phyloP scores from a whole-genome alignment of 1,284 basidiomycete species.

The Coniferiporia weirii region DNA sequence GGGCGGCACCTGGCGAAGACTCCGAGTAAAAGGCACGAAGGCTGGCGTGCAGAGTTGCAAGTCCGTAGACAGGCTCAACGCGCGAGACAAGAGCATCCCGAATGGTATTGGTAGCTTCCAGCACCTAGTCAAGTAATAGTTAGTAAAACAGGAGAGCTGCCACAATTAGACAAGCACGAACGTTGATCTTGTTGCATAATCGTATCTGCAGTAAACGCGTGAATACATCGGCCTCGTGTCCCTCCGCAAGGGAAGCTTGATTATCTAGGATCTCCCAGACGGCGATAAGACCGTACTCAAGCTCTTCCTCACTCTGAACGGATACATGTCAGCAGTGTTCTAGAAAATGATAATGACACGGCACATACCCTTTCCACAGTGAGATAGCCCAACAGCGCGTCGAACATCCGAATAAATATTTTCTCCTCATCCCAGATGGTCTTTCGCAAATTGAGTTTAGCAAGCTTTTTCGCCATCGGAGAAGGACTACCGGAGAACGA shows the following conservation, averaged over 20 bases:
- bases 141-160: not conserved
- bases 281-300: conserved; percentile 70
- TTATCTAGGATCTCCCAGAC: conserved; percentile 73
- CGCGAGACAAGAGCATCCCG: conserved; percentile 64
- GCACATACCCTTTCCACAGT: conserved; percentile 49
- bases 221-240: conserved; percentile 67
- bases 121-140: conserved; percentile 43
- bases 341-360: conserved; percentile 14
- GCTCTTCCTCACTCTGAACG: conserved; percentile 49
- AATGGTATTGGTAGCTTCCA: conserved; percentile 75
- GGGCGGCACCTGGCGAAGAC: conserved; percentile 35
- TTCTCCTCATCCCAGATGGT: conserved; percentile 65
- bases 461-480: conserved; percentile 36
- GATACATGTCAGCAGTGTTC: conserved; percentile 18
- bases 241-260: conserved; percentile 62
- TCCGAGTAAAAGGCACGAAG: conserved; percentile 57
- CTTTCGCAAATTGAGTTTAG: conserved; percentile 38
- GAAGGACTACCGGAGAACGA: conserved; percentile 44
- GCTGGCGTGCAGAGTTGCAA: conserved; percentile 73
- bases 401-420: conserved; percentile 61
- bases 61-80: conserved; percentile 76
- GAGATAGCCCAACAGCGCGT: conserved; percentile 54
- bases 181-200: conserved; percentile 64
- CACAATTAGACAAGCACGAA: conserved; percentile 26
- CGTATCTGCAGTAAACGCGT: conserved; percentile 55